Conservation (phyloP, 2,329 filamentous ascomycete species). For the Leptodontidium sp. region DNA sequence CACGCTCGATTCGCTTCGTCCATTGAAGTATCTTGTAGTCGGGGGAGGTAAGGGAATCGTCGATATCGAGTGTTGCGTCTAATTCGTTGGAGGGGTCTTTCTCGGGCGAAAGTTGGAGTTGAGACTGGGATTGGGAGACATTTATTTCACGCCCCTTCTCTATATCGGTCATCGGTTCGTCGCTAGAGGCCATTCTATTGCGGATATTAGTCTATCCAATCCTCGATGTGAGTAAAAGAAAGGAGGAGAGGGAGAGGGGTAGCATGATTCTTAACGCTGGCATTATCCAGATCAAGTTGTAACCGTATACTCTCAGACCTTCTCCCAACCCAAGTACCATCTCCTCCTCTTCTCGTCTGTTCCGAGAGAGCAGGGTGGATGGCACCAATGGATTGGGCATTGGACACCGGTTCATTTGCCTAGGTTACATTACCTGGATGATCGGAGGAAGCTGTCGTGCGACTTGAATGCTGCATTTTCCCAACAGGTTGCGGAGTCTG, state of each 20-base stretch:
- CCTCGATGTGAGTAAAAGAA: neutral
- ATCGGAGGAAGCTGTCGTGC: conserved; percentile 27
- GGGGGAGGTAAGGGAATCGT: conserved; percentile 20
- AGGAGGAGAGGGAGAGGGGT: conserved; percentile 13
- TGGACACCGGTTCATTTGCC: conserved; percentile 42
- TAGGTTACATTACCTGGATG: conserved; percentile 39
- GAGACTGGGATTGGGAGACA: conserved; percentile 9
- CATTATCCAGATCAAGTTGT: conserved; percentile 98
- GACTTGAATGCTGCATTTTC: conserved; percentile 39
- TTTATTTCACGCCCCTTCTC: conserved; percentile 34
- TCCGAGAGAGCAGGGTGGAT: conserved; percentile 25
- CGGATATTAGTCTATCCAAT: conserved; percentile 30
- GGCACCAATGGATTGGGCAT: conserved; percentile 14
- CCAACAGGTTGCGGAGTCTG: conserved; percentile 17
- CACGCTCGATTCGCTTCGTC: conserved; percentile 37
- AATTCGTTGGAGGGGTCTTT: conserved; percentile 12
- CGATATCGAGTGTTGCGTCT: conserved; percentile 31
- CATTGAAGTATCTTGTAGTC: conserved; percentile 33
- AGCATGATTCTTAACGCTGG: conserved; percentile 99
- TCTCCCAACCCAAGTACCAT: conserved; percentile 34
- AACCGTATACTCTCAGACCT: conserved; percentile 88
- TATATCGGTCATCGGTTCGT: conserved; percentile 33
- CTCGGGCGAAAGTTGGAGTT: conserved; percentile 3
- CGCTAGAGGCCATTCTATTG: conserved; percentile 34
- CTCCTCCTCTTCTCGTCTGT: conserved; percentile 15